Base-by-base conservation (phyloP, 1,139 yeast species). In the Candida sp. region DNA sequence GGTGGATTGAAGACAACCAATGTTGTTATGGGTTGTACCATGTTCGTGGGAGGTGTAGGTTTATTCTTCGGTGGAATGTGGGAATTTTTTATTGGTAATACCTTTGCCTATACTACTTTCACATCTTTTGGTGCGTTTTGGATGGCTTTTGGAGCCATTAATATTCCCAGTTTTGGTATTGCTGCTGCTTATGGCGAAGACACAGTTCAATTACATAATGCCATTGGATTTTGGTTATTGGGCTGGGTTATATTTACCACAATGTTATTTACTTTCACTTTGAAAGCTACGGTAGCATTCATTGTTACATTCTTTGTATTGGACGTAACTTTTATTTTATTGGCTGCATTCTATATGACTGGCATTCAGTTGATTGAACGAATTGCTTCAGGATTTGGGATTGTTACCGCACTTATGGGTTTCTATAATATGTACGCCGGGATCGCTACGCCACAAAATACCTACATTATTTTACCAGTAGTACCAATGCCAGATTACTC, bases 371-470 rank as follows among this genome's bases (percentile, higher is more conserved):
- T 57, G 22, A 45, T 60, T 43, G 68, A 71, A 41, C 77, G 69
- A 53, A 91, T 88, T 9, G 95, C 84, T 27, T 95, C 95, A 51
- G 80, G 81, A 35, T 60, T 84, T 43, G 95, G 95, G 21, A 61
- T 87, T 11, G 61, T 86, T 23, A 79, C 88, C 15, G 83, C 45
- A 56, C 52, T 63, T 38, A 51, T 68, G 43, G 78, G 75, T 1
- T 73, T 68, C 63, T 75, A 73, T 52, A 63, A 62, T 51, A 64
- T 70, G 8, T 63, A 53, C 45, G 69, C 70, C 4, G 71, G 72
- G 49, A 52, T 56, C 19, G 70, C 72, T 23, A 63, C 53, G 27
- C 53, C 45, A 38, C 55, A 53, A 21, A 69, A 69, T 53, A 57
- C 69, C 4, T 68, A 68, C 50, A 43, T 68, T 43, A 54, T 56